Base-by-base conservation (phyloP, 192 early-diverging fungal species). In the Backusella psychrophila region DNA sequence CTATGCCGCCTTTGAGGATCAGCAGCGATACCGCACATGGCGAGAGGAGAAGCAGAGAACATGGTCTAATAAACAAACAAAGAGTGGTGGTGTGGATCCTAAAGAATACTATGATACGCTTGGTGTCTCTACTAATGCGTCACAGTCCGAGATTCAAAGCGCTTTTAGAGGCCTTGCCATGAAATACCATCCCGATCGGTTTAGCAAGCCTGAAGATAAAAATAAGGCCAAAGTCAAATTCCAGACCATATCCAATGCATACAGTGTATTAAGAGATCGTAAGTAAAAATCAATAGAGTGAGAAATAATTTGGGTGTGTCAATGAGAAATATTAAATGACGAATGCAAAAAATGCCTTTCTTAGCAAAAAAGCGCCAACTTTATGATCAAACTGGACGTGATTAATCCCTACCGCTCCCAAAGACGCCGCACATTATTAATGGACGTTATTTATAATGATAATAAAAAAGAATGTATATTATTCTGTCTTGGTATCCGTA, bases 251-350 rank as follows among this genome's bases (percentile, higher is more conserved):
- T 85, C 87, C 7, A 75, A 78, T 23, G 87, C 87, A 0, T 88
- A 88, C 34, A 85, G 80, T 69, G 82, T 88, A 6, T 76, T 88
- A 14, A 81, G 87, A 36, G 87, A 88, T 71, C 36, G 83, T 80
- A 84, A 85, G 78, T 79, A 42, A 44, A 33, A 33, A 33, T 3
- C 1, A 33, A 33, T 33, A 33, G 31, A 33, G 31, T 33, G 31
- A 33, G 31, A 33, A 19, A 69, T 42, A n/a, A n/a, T 36, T 8
- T 36, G 4, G 3, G 9, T 34, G 23, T 44, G 41, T 31, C 26
- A 31, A 41, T 46, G 41, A 44, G 21, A n/a, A 23, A 39, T n/a
- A 39, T 12, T 46, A 71, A 33, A 59, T 59, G 26, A 70, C 49
- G 26, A 59, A 38, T 72, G 17, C 26, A 46, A 69, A 34, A 44